These are phyloP conservation scores for Blastocystis sp. DNA, from an alignment of 352 stramenopile species.

Conservation along the genomic window DNA sequence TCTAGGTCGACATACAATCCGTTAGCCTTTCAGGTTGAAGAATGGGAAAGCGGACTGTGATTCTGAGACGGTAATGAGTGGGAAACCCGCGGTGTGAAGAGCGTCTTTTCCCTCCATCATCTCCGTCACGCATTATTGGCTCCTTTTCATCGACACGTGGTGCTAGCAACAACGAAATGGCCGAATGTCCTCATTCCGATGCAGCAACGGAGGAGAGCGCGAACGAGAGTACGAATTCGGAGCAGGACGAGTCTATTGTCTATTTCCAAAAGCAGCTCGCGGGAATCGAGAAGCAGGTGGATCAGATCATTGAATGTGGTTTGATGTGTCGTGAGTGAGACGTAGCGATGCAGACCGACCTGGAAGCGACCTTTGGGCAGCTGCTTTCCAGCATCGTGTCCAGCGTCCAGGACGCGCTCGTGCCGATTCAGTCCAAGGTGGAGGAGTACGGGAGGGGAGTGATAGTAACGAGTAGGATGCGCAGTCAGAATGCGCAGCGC, in stretches of 20 bases:
- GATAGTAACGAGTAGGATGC: background rate
- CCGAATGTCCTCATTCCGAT: too few relatives aligned
- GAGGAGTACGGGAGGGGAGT: background rate
- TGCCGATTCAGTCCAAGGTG: background rate
- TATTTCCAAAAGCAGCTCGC: background rate
- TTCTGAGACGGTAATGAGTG: too few relatives aligned
- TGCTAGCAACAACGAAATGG: too few relatives aligned
- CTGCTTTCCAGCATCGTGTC: background rate
- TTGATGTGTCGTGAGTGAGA: background rate
- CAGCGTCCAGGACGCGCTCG: background rate
- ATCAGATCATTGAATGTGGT: background rate
- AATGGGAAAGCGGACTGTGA: too few relatives aligned
- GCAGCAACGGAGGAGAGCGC: too few relatives aligned
- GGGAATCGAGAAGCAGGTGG: constrained; percentile 6
- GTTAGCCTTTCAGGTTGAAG: too few relatives aligned
- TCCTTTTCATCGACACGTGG: too few relatives aligned
- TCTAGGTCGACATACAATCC: background rate
- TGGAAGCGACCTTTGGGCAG: constrained; percentile 1
- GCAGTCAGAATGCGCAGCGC: background rate
- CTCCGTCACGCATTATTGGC: too few relatives aligned
- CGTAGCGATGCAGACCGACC: constrained; percentile 18
- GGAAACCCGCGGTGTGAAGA: too few relatives aligned
- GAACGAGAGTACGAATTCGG: background rate
- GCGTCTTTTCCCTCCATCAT: too few relatives aligned
- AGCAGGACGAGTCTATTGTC: constrained; percentile 17